These are phyloP conservation scores for Globisporangium paroecandrum DNA, from an alignment of 352 stramenopile species.

Conservation along the genomic window DNA sequence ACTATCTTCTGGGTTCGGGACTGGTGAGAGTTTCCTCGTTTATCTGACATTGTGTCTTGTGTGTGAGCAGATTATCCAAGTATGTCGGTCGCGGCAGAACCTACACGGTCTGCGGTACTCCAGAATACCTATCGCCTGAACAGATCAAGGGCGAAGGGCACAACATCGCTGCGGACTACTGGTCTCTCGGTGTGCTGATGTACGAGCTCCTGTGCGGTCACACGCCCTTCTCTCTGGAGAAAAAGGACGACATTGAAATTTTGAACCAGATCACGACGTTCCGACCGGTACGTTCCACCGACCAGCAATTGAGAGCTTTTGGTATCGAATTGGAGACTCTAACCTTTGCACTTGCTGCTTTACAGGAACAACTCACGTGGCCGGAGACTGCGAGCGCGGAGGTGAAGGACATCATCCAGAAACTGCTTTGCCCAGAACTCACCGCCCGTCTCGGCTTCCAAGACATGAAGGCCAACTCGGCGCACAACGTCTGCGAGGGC, in stretches of 20 bases:
- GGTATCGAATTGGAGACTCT: not conserved
- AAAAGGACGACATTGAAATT: slow-evolving; percentile 85
- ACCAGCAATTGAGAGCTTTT: not conserved
- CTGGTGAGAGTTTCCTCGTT: not conserved
- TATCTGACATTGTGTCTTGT: slow-evolving; percentile 7
- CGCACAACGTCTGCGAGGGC: slow-evolving; percentile 49
- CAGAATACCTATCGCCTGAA: slow-evolving; percentile 82
- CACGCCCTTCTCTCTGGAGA: slow-evolving; percentile 86
- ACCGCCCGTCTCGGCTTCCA: slow-evolving; percentile 53
- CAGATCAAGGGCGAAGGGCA: slow-evolving; percentile 87
- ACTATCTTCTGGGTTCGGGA: not conserved
- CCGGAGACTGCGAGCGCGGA: slow-evolving; percentile 61
- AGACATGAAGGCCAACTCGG: slow-evolving; percentile 38
- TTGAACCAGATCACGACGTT: slow-evolving; percentile 85
- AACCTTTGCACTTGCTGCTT: not conserved
- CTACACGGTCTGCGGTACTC: slow-evolving; percentile 84
- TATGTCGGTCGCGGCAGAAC: slow-evolving; percentile 81
- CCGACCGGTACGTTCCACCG: slow-evolving; percentile 37
- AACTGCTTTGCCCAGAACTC: slow-evolving; percentile 56
- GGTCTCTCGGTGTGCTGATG: slow-evolving; percentile 92
- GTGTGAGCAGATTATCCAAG: slow-evolving; percentile 59
- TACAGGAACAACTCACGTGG: slow-evolving; percentile 59
- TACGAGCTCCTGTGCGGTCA: slow-evolving; percentile 90
- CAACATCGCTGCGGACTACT: slow-evolving; percentile 89
- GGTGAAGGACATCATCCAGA: slow-evolving; percentile 69